Evolutionary conservation across 2,329 filamentous ascomycete species (phyloP), one percentile per base, ranked within the genome.

Genomic region (Falciphora oryzae): DNA sequence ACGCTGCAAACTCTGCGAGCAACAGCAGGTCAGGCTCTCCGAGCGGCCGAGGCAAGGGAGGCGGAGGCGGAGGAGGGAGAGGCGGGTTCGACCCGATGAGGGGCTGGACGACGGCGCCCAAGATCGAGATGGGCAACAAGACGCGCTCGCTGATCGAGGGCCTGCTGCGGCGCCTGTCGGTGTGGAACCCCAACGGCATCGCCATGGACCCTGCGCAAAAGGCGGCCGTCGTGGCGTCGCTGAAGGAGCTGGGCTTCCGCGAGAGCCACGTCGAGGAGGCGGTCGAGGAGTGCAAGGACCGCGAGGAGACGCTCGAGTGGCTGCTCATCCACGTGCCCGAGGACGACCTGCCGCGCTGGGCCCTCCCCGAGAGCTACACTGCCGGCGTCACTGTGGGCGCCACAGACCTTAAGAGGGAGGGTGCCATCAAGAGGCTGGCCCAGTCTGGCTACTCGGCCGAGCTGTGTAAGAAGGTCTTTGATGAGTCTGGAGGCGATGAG

Each of bases 311-410:
- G 22, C 82, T 99, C 2, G 94, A 98, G 75, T 99, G 95, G 95
- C 83, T 99, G 22, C 83, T 99, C 61, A 93, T 98, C 63, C 94
- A 99, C 76, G 93, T 99, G 2, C 95, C 95, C 1, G 95, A 99
- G 73, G 95, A 99, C 73, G 95, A 98, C 71, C 79, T 98, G n/a
- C 95, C 95, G 1, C 81, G 85, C 8, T 98, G 94, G 93, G 92
- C 92, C 70, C 79, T 99, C 57, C 95, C 95, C 0, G 93, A 96
- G 76, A 91, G 89, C 67, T 99, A 99, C 74, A 88, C 91, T 14
- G 94, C 93, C 32, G 95, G 95, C 28, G 89, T 98, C 31, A 92
- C 89, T 59, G 88, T 99, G 68, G 94, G 89, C 1, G 90, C 90
- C 62, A 90, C 88, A 8, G 90, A 97, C 73, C 75, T 97, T 66